Percentiles rank a stretch among this genome's conserved stretches.
Conservation (phyloP, 768 basidiomycete species). For the Lentinula aciculospora region DNA sequence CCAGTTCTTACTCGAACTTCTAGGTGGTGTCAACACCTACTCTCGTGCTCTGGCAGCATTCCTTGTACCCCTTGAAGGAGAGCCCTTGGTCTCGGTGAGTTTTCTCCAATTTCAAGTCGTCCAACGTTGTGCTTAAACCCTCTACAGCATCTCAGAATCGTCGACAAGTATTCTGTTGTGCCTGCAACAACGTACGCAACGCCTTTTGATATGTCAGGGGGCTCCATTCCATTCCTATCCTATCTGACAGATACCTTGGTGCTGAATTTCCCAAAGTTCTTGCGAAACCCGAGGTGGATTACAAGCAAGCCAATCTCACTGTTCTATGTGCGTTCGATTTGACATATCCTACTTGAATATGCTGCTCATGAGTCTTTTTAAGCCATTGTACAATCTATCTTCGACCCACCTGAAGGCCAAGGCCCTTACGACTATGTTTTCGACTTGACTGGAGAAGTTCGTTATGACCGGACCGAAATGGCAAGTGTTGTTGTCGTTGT, state of each 20-base stretch:
- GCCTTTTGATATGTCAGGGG: constrained; percentile 15
- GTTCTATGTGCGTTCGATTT: constrained; percentile 48
- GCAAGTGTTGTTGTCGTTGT: constrained; percentile 32
- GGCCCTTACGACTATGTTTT: constrained; percentile 77
- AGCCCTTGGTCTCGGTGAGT: constrained; percentile 68
- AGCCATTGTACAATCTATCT: constrained; percentile 66
- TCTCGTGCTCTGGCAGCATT: constrained; percentile 65
- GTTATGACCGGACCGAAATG: constrained; percentile 69
- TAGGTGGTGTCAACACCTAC: constrained; percentile 80
- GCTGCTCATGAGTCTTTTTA: constrained; percentile 13
- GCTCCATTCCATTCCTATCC: no score
- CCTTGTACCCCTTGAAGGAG: constrained; percentile 64
- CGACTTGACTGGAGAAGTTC: constrained; percentile 79
- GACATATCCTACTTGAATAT: constrained; percentile 6
- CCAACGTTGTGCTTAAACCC: not conserved
- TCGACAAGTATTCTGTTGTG: constrained; percentile 67
- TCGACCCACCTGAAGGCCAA: constrained; percentile 66
- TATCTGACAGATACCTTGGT: constrained; percentile 61
- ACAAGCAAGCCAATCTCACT: constrained; percentile 77
- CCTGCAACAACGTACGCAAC: constrained; percentile 67
- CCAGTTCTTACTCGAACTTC: constrained; percentile 7
- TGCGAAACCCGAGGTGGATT: constrained; percentile 67
- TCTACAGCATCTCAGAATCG: constrained; percentile 60
- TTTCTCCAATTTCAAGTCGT: not conserved
- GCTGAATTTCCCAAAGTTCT: constrained; percentile 67